These are phyloP conservation scores for Cardamine occulta DNA, from an alignment of 345 rosid genomes.

Conservation along the genomic window DNA sequence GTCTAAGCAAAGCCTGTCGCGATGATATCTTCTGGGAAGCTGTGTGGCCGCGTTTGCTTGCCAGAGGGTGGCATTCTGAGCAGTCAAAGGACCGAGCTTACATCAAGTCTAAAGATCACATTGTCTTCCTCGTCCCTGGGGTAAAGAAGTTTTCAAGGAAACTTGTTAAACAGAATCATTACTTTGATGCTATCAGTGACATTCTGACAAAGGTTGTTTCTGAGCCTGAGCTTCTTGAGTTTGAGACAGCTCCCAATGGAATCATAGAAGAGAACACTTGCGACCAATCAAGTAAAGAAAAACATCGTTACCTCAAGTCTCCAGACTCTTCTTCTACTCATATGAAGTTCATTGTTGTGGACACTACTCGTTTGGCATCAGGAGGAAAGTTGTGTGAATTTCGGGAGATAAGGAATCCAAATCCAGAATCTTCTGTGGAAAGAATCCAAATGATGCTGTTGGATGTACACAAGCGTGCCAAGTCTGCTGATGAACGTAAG, in stretches of 20 bases:
- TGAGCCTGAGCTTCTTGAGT: constrained; percentile 68
- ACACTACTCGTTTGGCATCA: constrained; percentile 49
- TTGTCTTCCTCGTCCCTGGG: constrained; percentile 68
- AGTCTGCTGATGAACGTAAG: constrained; percentile 12
- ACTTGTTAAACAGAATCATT: constrained; percentile 62
- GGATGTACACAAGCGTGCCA: constrained; percentile 30
- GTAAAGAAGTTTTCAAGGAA: constrained; percentile 66
- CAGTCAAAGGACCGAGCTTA: constrained; percentile 54
- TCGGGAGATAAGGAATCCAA: constrained; percentile 36
- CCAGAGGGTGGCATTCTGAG: constrained; percentile 77
- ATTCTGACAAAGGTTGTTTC: constrained; percentile 63
- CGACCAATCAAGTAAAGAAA: constrained; percentile 43
- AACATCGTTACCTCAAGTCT: constrained; percentile 56
- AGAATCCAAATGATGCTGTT: constrained; percentile 17
- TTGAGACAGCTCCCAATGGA: constrained; percentile 49
- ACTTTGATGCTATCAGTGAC: constrained; percentile 68
- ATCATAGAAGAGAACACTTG: constrained; percentile 36
- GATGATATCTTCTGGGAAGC: constrained; percentile 80
- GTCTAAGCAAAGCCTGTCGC: constrained; percentile 69
- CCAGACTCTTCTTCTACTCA: constrained; percentile 44
- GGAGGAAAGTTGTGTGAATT: constrained; percentile 51
- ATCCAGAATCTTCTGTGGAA: constrained; percentile 42
- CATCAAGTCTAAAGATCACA: constrained; percentile 44
- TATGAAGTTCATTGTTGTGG: constrained; percentile 63
- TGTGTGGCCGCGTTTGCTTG: constrained; percentile 79